phyloP scores from a whole-genome alignment of 1,139 yeast species.

The Scheffersomyces titani region DNA sequence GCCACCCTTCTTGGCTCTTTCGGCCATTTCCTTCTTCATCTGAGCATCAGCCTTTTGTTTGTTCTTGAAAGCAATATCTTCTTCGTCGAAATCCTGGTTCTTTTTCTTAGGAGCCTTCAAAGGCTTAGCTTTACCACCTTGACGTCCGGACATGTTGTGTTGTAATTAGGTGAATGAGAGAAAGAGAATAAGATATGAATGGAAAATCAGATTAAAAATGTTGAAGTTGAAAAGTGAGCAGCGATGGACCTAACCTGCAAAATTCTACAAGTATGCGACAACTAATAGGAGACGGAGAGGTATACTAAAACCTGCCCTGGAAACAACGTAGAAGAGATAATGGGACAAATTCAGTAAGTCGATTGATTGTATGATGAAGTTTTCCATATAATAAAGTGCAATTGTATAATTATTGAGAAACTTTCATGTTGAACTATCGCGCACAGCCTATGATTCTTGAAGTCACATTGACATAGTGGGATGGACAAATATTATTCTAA shows the following conservation, averaged over 20 bases:
- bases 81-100: constrained; percentile 71
- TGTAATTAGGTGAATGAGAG: neutral
- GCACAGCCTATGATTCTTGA: neutral
- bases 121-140: constrained; percentile 74
- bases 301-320: too few species aligned
- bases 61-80: constrained; percentile 85
- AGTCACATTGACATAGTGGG: neutral
- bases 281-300: neutral
- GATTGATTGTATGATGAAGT: neutral
- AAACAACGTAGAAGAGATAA: neutral
- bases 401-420: neutral
- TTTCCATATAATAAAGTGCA: neutral
- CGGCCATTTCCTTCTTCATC: constrained; percentile 88
- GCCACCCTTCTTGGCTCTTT: constrained; percentile 85
- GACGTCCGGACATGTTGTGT: constrained; percentile 63
- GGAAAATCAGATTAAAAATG: neutral
- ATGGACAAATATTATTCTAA: neutral
- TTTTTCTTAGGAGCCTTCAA: constrained; percentile 76
- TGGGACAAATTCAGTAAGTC: neutral
- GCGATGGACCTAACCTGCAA: neutral
- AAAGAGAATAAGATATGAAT: neutral
- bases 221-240: neutral
- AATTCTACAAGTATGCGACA: neutral
- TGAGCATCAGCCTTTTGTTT: constrained; percentile 94
- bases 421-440: too few species aligned